phyloP scores from a whole-genome alignment of 768 basidiomycete genomes.

The Lentinula sp. region DNA sequence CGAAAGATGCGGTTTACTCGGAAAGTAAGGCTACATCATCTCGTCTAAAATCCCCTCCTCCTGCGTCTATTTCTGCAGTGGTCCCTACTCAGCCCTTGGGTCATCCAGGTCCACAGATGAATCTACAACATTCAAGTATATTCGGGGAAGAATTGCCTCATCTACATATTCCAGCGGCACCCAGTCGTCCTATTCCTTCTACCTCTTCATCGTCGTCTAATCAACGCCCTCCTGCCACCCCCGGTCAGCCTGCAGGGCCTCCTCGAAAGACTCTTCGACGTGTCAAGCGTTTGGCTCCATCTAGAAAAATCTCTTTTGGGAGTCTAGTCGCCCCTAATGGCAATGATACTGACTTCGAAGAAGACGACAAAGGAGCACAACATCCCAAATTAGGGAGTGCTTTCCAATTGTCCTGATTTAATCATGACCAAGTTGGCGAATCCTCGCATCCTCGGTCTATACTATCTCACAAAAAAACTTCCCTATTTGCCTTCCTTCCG shows the following conservation, averaged over 20 bases:
- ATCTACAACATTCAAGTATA: slow-evolving; percentile 54
- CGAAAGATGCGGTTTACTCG: neutral
- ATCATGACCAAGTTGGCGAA: neutral
- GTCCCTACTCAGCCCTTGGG: slow-evolving; percentile 19
- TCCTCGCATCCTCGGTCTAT: neutral
- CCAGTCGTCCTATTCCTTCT: slow-evolving; percentile 9
- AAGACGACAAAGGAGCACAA: slow-evolving; percentile 26
- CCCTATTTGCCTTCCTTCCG: neutral
- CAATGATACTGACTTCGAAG: slow-evolving; percentile 28
- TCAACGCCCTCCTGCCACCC: slow-evolving; percentile 12
- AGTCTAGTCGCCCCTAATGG: slow-evolving; percentile 34
- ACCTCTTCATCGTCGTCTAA: slow-evolving; percentile 1
- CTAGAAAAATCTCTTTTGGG: slow-evolving; percentile 63
- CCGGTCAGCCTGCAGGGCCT: slow-evolving; percentile 10
- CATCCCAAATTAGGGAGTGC: slow-evolving; percentile 57
- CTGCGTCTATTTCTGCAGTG: neutral
- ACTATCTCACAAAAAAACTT: neutral
- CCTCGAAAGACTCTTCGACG: slow-evolving; percentile 41
- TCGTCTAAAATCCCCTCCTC: slow-evolving; percentile 1
- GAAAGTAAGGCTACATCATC: slow-evolving; percentile 3
- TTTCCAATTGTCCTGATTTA: slow-evolving; percentile 43
- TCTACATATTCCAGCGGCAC: slow-evolving; percentile 25
- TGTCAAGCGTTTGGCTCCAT: slow-evolving; percentile 40
- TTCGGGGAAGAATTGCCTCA: slow-evolving; percentile 61
- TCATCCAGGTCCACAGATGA: slow-evolving; percentile 26